phyloP scores from a whole-genome alignment of 495 filamentous ascomycete genomes.

The Hypoxylon lienhwacheense region DNA sequence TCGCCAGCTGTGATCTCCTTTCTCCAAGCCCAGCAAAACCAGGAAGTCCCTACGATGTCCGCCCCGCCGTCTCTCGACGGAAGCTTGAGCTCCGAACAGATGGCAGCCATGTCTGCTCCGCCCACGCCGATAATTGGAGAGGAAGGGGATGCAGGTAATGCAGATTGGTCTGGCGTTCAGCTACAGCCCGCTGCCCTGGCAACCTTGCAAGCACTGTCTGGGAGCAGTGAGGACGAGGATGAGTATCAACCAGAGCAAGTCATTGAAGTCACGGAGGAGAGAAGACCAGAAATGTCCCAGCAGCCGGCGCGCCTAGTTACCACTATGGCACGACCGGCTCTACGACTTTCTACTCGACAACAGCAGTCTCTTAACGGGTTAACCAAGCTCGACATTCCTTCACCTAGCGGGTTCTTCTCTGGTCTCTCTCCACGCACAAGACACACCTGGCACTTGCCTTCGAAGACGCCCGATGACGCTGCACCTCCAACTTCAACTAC shows the following conservation, averaged over 20 bases:
- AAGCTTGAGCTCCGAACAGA: conserved; percentile 81
- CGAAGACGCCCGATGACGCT: conserved; percentile 45
- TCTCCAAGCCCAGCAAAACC: conserved; percentile 56
- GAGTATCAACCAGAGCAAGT: conserved; percentile 56
- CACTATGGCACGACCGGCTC: conserved; percentile 34
- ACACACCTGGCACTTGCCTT: conserved; percentile 71
- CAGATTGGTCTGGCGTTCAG: conserved; percentile 65
- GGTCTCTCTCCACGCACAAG: conserved; percentile 70
- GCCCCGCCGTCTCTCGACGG: conserved; percentile 87
- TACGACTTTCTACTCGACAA: conserved; percentile 43
- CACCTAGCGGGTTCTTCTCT: conserved; percentile 88
- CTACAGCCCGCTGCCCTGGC: conserved; percentile 77
- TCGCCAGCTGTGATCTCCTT: conserved; percentile 72
- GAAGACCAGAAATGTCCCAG: conserved; percentile 45
- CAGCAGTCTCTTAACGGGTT: conserved; percentile 57
- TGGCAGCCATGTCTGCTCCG: conserved; percentile 75
- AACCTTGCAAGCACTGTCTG: conserved; percentile 73
- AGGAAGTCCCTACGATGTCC: conserved; percentile 69
- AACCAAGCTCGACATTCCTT: conserved; percentile 78
- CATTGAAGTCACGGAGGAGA: conserved; percentile 50
- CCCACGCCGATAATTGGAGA: conserved; percentile 73
- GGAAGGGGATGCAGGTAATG: conserved; percentile 51
- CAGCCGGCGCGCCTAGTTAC: conserved; percentile 46
- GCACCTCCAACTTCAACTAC: conserved; percentile 72
- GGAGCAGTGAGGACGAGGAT: conserved; percentile 52